Conservation (phyloP, 352 stramenopile genomes). For the Globisporangium takayamanum region DNA sequence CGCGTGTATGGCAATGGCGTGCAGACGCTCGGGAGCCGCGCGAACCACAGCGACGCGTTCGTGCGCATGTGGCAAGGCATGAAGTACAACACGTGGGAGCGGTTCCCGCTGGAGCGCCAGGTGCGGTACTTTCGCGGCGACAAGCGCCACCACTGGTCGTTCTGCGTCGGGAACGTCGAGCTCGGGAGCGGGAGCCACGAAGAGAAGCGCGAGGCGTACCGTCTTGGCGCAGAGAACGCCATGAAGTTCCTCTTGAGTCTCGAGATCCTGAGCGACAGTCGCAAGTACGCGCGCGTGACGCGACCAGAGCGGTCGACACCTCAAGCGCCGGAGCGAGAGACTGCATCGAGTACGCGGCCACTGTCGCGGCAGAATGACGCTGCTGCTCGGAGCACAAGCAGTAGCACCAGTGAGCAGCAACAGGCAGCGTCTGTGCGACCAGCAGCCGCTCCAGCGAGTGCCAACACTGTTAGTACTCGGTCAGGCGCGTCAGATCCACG, state of each 20-base stretch:
- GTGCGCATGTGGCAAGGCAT: constrained; percentile 46
- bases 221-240: constrained; percentile 30
- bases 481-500: too few species aligned
- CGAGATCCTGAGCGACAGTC: constrained; percentile 11
- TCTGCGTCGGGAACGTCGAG: constrained; percentile 56
- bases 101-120: constrained; percentile 35
- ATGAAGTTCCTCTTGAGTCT: constrained; percentile 34
- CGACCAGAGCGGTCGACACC: too few species aligned
- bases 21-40: constrained; percentile 14
- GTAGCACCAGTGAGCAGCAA: not conserved
- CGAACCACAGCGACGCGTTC: constrained; percentile 33
- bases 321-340: not conserved
- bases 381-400: not conserved
- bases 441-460: not conserved
- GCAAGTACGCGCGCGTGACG: constrained; percentile 3
- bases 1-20: constrained; percentile 14
- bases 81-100: constrained; percentile 23
- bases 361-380: not conserved
- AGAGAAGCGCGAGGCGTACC: constrained; percentile 44
- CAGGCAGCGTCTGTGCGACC: not conserved
- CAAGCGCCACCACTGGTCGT: constrained; percentile 53
- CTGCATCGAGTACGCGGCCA: constrained; percentile 3
- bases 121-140: constrained; percentile 41
- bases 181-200: constrained; percentile 60
- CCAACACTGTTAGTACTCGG: too few species aligned